phyloP scores from a whole-genome alignment of 192 early-diverging fungal species.

The Geranomyces michiganensis region DNA sequence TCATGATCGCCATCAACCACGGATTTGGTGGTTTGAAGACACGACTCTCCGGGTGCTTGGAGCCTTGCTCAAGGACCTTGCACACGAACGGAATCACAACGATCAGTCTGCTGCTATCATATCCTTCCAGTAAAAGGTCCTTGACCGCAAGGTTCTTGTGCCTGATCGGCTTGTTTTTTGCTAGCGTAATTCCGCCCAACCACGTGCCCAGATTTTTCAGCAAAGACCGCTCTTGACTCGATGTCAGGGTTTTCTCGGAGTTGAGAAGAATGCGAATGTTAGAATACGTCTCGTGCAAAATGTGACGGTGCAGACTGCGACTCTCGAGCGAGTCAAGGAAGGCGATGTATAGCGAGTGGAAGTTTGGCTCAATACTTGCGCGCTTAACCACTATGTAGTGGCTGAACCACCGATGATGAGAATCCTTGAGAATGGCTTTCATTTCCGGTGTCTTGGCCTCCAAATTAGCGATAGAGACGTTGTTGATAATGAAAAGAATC shows the following conservation, averaged over 20 bases:
- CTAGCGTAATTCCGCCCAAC: conserved; percentile 96
- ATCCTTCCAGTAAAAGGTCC: conserved; percentile 91
- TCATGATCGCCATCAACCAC: conserved; percentile 96
- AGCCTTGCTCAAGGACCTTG: conserved; percentile 91
- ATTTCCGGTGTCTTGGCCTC: conserved; percentile 77
- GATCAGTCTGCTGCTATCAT: conserved; percentile 80
- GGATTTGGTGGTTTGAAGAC: conserved; percentile 96
- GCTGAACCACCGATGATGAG: conserved; percentile 86
- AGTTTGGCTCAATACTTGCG: conserved; percentile 95
- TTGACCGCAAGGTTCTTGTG: conserved; percentile 96
- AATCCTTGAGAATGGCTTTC: conserved; percentile 70
- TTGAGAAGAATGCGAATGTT: conserved; percentile 90
- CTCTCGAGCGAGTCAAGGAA: conserved; percentile 79
- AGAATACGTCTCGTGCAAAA: conserved; percentile 86
- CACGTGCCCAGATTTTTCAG: conserved; percentile 97
- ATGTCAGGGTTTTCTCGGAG: conserved; percentile 89
- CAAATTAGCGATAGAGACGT: conserved; percentile 85
- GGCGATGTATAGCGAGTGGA: conserved; percentile 86
- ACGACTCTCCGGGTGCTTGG: conserved; percentile 58
- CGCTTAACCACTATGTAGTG: conserved; percentile 94
- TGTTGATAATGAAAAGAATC: conserved; percentile 97
- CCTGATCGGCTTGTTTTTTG: conserved; percentile 92
- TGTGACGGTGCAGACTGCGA: conserved; percentile 67
- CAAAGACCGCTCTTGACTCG: conserved; percentile 82
- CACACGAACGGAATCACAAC: conserved; percentile 98